These are phyloP conservation scores for Syncephalastrum monosporum DNA, from an alignment of 371 early-diverging fungal genomes.

Conservation along the genomic window DNA sequence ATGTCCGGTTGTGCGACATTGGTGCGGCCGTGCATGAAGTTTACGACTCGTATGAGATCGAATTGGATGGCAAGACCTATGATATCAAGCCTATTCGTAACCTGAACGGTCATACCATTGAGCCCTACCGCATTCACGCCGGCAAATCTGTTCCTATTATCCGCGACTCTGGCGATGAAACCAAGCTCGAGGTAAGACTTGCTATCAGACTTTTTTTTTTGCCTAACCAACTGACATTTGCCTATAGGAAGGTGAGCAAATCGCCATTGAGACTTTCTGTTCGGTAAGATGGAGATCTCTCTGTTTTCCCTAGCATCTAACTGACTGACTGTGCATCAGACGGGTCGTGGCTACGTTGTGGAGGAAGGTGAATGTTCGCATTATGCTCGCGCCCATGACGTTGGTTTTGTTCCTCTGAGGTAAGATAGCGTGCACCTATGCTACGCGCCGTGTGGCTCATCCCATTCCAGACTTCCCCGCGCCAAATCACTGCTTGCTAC, in stretches of 20 bases:
- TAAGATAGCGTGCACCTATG: constrained; percentile 18
- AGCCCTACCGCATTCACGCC: constrained; percentile 93
- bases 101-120: constrained; percentile 98
- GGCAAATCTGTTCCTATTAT: constrained; percentile 98
- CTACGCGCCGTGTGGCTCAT: neutral
- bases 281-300: constrained; percentile 40
- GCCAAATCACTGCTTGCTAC: constrained; percentile 86
- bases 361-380: constrained; percentile 97
- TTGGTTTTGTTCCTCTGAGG: constrained; percentile 68
- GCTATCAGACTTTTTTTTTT: neutral
- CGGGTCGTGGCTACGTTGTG: constrained; percentile 94
- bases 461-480: constrained; percentile 58
- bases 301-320: neutral
- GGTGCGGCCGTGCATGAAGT: constrained; percentile 98
- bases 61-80: constrained; percentile 91
- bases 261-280: constrained; percentile 99
- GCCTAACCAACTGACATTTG: neutral
- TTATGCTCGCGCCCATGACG: constrained; percentile 77
- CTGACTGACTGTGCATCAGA: constrained; percentile 34
- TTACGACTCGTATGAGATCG: constrained; percentile 98
- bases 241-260: constrained; percentile 87
- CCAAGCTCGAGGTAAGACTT: constrained; percentile 86
- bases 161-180: constrained; percentile 82
- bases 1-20: constrained; percentile 95
- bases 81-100: constrained; percentile 97